phyloP scores from a whole-genome alignment of 2,329 filamentous ascomycete species.

The Cordyceps militaris region DNA sequence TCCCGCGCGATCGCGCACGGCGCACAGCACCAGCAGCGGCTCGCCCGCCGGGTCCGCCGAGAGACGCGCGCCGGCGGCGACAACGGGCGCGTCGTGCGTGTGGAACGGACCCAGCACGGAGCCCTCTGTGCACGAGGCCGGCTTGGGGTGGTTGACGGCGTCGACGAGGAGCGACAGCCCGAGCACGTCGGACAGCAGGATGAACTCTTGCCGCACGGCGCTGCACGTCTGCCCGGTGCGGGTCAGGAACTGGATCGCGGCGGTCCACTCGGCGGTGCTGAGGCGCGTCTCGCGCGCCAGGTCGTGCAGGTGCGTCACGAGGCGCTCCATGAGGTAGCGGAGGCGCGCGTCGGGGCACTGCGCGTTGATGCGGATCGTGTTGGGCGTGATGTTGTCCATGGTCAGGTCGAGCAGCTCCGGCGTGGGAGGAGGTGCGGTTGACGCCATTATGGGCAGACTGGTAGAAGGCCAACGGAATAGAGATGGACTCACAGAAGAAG shows the following conservation, averaged over 20 bases:
- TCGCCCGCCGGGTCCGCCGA: conserved; percentile 58
- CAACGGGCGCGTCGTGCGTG: conserved; percentile 57
- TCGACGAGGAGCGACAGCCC: conserved; percentile 70
- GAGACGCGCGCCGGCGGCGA: conserved; percentile 48
- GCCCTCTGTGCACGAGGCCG: conserved; percentile 58
- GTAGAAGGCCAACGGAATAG: background rate
- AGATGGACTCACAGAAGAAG: background rate
- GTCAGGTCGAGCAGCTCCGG: conserved; percentile 45
- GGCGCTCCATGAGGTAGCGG: conserved; percentile 60
- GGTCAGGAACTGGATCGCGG: conserved; percentile 61
- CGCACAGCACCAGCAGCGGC: conserved; percentile 60
- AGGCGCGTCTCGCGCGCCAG: conserved; percentile 69
- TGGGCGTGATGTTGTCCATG: conserved; percentile 68
- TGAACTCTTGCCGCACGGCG: conserved; percentile 67
- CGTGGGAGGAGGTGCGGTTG: background rate
- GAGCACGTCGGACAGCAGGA: conserved; percentile 67
- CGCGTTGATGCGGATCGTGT: conserved; percentile 64
- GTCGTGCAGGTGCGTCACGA: conserved; percentile 68
- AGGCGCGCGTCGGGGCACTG: conserved; percentile 53
- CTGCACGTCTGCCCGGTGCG: conserved; percentile 60
- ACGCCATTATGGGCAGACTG: background rate
- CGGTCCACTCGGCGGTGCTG: conserved; percentile 67
- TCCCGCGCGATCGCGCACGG: conserved; percentile 53
- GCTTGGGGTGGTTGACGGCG: conserved; percentile 71
- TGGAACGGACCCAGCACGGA: conserved; percentile 79